These are phyloP conservation scores for Alternaria sp. DNA, from an alignment of 2,329 filamentous ascomycete species.

Conservation along the genomic window DNA sequence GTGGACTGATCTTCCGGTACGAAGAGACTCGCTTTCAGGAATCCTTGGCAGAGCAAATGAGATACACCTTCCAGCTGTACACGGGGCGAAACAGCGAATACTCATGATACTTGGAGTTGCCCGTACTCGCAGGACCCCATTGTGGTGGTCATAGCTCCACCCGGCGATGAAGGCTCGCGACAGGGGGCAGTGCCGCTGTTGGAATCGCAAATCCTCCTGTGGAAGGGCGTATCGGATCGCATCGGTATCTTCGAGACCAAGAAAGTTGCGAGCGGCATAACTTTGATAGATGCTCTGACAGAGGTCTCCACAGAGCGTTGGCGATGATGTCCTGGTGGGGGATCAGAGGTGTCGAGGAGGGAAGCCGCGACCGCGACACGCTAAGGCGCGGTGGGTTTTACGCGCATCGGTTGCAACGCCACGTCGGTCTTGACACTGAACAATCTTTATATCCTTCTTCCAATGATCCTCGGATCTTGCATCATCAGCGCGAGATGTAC, in stretches of 20 bases:
- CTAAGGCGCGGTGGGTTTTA: background rate
- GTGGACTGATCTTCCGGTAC: background rate
- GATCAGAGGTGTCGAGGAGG: background rate
- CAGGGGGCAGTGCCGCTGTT: background rate
- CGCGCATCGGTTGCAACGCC: background rate
- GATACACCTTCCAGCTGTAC: background rate
- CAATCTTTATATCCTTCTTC: background rate
- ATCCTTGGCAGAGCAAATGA: background rate
- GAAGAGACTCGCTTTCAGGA: background rate
- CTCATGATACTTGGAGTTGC: background rate
- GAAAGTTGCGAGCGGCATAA: background rate
- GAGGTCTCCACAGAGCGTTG: background rate
- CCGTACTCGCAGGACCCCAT: background rate
- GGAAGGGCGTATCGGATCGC: too few relatives aligned
- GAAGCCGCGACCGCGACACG: background rate
- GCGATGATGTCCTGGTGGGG: background rate
- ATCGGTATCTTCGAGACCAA: background rate
- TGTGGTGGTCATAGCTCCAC: background rate
- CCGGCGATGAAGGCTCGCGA: background rate
- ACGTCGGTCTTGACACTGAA: background rate
- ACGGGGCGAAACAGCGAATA: background rate
- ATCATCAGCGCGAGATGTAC: background rate
- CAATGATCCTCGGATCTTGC: background rate
- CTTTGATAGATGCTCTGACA: too few relatives aligned
- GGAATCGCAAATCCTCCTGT: background rate